Conservation (phyloP, 1,284 basidiomycete genomes). For the Leccinum subrobustum region DNA sequence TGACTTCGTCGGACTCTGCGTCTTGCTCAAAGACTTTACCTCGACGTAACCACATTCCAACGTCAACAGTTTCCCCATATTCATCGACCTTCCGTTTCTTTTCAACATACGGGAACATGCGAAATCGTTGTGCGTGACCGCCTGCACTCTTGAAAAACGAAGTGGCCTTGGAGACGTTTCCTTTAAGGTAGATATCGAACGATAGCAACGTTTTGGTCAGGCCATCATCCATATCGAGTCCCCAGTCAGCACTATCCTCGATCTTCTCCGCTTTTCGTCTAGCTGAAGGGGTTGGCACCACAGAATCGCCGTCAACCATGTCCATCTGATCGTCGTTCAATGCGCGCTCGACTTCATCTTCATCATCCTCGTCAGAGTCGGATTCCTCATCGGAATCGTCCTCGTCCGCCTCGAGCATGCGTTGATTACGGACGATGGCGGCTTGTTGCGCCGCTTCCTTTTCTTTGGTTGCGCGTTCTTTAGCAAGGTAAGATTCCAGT, state of each 20-base stretch:
- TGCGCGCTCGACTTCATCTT: slow-evolving; percentile 63
- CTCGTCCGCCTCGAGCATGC: slow-evolving; percentile 89
- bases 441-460: slow-evolving; percentile 87
- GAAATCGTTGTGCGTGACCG: slow-evolving; percentile 73
- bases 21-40: slow-evolving; percentile 88
- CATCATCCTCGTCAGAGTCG: slow-evolving; percentile 50
- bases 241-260: slow-evolving; percentile 66
- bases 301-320: slow-evolving; percentile 35
- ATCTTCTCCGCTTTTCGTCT: slow-evolving; percentile 47
- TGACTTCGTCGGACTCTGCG: slow-evolving; percentile 77
- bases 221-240: slow-evolving; percentile 69
- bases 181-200: slow-evolving; percentile 96
- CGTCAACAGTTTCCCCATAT: slow-evolving; percentile 94
- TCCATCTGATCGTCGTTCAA: slow-evolving; percentile 54
- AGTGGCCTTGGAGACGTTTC: slow-evolving; percentile 80
- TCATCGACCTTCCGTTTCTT: slow-evolving; percentile 90
- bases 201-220: slow-evolving; percentile 74
- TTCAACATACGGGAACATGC: slow-evolving; percentile 98
- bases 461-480: slow-evolving; percentile 81
- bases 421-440: slow-evolving; percentile 77
- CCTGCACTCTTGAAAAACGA: slow-evolving; percentile 82
- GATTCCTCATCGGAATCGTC: slow-evolving; percentile 61
- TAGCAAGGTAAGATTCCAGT: slow-evolving; percentile 78
- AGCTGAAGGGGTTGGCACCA: slow-evolving; percentile 15
- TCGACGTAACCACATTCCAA: slow-evolving; percentile 90